Evolutionary conservation across 192 early-diverging fungal species (phyloP), one percentile per base, ranked within the genome.

Genomic region (Entophlyctis luteolus): DNA sequence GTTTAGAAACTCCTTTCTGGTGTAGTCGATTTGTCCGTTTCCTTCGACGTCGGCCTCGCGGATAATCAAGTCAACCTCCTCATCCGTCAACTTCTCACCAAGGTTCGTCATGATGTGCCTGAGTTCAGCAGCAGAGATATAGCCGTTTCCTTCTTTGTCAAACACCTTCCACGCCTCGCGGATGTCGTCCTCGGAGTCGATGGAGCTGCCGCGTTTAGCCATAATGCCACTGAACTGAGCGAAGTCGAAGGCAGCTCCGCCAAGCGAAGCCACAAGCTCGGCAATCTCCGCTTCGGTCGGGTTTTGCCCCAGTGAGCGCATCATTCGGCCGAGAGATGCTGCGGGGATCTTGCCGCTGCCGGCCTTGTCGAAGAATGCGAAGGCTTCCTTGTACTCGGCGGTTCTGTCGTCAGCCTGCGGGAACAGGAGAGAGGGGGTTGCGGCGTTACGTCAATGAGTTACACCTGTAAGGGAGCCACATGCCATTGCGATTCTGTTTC

Each of bases 111-210:
- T 93, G 59, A 96, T 91, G 65, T 91, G 90, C 46, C 89, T 81
- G 50, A 97, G 86, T 79, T 97, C 94, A 42, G 90, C 86, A 58
- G 92, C 87, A 14, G 90, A 89, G 72, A 97, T 97, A 78, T 84
- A 88, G 55, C 94, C 93, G 73, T 92, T 89, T 70, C 89, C 90
- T 74, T 95, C 90, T 88, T 95, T 94, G 82, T 95, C 95, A 79
- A 97, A 96, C 45, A 95, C 91, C 79, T 89, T 90, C 88, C 94
- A 96, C 25, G 94, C 94, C 81, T 97, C 94, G 71, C 86, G 84
- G 69, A 95, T 91, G 78, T 96, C 94, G 73, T 90, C 93, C 77
- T 94, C 91, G 53, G 87, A 84, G 80, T 93, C 89, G 48, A 86
- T 87, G 75, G 88, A 85, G 71, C 85, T 87, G 83, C 89, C 85